A percentile compares a stretch with the other conserved stretches of the same genome.
Conservation (phyloP, 2,329 filamentous ascomycete species). For the Penicillium sp. region DNA sequence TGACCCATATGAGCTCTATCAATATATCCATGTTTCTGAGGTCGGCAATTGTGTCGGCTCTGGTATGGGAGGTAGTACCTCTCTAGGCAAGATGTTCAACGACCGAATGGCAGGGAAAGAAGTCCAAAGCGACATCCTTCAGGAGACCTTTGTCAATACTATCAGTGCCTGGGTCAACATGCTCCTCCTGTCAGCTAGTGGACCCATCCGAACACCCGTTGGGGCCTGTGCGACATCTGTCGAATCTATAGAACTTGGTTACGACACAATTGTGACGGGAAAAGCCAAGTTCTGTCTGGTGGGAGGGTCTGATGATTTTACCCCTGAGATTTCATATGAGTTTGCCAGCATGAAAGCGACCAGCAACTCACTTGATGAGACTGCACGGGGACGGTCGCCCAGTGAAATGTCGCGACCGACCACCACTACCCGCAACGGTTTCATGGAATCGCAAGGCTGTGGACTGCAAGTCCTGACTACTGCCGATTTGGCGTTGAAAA, state of each 20-base stretch:
- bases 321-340: slow-evolving; percentile 95
- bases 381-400: slow-evolving; percentile 87
- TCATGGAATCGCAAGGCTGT: slow-evolving; percentile 97
- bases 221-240: slow-evolving; percentile 95
- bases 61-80: slow-evolving; percentile 91
- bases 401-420: slow-evolving; percentile 88
- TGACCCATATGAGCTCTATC: slow-evolving; percentile 99
- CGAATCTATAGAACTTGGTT: slow-evolving; percentile 93
- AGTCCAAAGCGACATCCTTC: slow-evolving; percentile 70
- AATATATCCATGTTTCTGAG: slow-evolving; percentile 97
- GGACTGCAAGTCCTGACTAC: slow-evolving; percentile 80
- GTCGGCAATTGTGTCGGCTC: slow-evolving; percentile 98
- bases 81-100: slow-evolving; percentile 95
- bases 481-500: no score
- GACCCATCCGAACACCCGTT: slow-evolving; percentile 95
- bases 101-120: slow-evolving; percentile 65
- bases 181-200: slow-evolving; percentile 90
- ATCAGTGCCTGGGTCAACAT: slow-evolving; percentile 99
- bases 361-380: slow-evolving; percentile 91
- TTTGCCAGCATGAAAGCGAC: slow-evolving; percentile 99
- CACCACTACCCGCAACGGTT: slow-evolving; percentile 74
- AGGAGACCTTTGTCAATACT: slow-evolving; percentile 99
- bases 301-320: slow-evolving; percentile 96
- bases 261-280: slow-evolving; percentile 94
- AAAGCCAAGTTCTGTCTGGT: slow-evolving; percentile 95